Base-by-base conservation (phyloP, 1,284 basidiomycete genomes). In the Fomitopsis schrenkii region DNA sequence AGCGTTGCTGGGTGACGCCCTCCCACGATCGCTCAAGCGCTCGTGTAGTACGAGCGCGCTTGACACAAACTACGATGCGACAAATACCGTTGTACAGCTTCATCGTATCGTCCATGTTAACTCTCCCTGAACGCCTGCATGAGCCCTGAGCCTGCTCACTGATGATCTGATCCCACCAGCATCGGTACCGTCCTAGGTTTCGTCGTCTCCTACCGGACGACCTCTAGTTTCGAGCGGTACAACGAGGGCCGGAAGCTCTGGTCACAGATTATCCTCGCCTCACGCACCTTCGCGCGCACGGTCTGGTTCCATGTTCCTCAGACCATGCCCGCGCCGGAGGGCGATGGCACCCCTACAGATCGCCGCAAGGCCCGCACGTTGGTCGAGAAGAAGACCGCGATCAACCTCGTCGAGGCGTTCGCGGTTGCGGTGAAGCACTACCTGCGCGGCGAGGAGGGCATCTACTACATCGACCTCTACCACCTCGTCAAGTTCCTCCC, bases 141-240 rank as follows among this genome's bases (percentile, higher is more conserved):
- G 1, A 22, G 22, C 22, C 4, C 15, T 42, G 9, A 17, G n/a
- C 42, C 9, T 22, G 38, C 14, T 40, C 3, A 45, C n/a, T n/a
- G n/a, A n/a, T 10, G n/a, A 19, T 5, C 19, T 35, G 40, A 19
- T 42, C 55, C 50, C 7, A 19, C 36, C 62, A 86, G 84, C 12
- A 71, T 86, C 50, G 85, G 86, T 78, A 87, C 85, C 7, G 84
- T 88, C 0, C 76, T 87, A 10, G 85, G 85, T 79, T 87, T 88
- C 64, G 81, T 87, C 42, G 82, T 88, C 59, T 85, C 85, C 0
- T 85, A 84, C 70, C 77, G 89, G 42, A 91, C 90, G 0, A 90
- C 88, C 2, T 88, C 88, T 1, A 88, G 88, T 26, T 91, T 90
- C 68, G 88, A 90, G 68, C 77, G 87, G n/a, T 88, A 92, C 73